Conservation (phyloP, 2,329 filamentous ascomycete genomes). For the Alternaria consortialis region DNA sequence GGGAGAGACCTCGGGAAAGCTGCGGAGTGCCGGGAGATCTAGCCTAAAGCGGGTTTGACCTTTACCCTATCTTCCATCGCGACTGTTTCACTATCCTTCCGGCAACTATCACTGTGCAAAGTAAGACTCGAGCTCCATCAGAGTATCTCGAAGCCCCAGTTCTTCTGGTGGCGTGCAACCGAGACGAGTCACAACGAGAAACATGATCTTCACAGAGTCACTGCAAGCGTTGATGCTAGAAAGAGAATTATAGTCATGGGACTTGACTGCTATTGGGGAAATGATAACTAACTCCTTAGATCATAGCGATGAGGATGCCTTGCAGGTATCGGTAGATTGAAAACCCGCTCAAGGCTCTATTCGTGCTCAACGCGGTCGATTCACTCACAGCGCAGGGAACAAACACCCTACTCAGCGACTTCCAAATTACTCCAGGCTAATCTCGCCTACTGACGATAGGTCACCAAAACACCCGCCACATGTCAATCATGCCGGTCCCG, state of each 20-base stretch:
- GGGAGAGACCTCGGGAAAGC: slow-evolving; percentile 7
- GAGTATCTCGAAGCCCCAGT: background rate
- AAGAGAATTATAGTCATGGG: background rate
- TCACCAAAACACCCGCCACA: accelerated
- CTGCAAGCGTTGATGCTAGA: background rate
- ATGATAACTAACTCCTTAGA: background rate
- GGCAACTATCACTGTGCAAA: background rate
- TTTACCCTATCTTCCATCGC: background rate
- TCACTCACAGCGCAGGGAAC: background rate
- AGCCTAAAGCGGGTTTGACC: slow-evolving; percentile 11
- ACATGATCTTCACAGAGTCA: background rate
- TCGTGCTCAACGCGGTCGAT: background rate
- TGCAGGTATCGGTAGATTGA: background rate
- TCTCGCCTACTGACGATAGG: background rate
- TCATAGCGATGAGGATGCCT: background rate
- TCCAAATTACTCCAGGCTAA: background rate
- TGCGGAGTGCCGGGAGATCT: slow-evolving; percentile 29
- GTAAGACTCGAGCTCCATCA: background rate
- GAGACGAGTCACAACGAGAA: too few relatives aligned
- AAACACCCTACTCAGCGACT: background rate
- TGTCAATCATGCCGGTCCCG: background rate
- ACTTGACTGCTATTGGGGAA: background rate
- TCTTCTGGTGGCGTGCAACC: background rate
- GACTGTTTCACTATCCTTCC: background rate
- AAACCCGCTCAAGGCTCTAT: background rate